A percentile compares a stretch with the other conserved stretches of the same genome.
These are phyloP conservation scores for Starmerella cellae DNA, from an alignment of 805 yeast genomes.

Conservation along the genomic window DNA sequence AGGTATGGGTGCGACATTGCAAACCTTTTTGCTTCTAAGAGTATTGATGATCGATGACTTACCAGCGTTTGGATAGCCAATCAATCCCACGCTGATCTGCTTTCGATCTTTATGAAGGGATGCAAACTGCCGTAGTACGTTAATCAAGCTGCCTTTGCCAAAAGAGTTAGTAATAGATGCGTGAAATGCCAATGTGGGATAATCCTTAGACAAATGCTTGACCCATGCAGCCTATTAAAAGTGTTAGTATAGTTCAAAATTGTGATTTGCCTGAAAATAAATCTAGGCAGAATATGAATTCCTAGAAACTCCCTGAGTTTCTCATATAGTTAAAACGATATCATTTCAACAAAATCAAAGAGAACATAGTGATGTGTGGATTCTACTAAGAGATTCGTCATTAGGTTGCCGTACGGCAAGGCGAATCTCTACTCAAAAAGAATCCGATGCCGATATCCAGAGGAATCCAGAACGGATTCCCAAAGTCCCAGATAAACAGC, in stretches of 20 bases:
- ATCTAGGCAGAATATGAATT: too few species aligned
- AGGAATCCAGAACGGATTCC: conserved; percentile 38
- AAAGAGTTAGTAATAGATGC: conserved; percentile 95
- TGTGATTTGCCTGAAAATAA: too few species aligned
- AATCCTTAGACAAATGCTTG: conserved; percentile 77
- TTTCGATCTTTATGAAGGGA: conserved; percentile 81
- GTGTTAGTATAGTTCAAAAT: conserved; percentile 27
- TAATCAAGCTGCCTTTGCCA: conserved; percentile 94
- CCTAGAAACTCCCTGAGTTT: too few species aligned
- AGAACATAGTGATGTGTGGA: conserved; percentile 48
- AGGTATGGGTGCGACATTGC: conserved; percentile 95
- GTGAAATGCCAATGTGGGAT: conserved; percentile 93
- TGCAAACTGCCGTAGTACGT: conserved; percentile 83
- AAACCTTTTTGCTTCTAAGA: conserved; percentile 84
- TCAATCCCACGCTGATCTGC: conserved; percentile 92
- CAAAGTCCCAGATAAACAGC: conserved; percentile 38
- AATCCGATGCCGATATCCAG: conserved; percentile 35
- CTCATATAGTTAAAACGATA: too few species aligned
- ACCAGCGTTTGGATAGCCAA: conserved; percentile 98
- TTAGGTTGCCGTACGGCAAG: conserved; percentile 15
- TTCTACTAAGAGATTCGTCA: conserved; percentile 69
- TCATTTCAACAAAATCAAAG: conserved; percentile 15
- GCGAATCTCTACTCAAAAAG: conserved; percentile 68
- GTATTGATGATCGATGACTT: conserved; percentile 93
- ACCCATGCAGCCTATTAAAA: conserved; percentile 89